Evolutionary conservation across 306 rosid species (phyloP).

Genomic region (Cajanus cajan): DNA sequence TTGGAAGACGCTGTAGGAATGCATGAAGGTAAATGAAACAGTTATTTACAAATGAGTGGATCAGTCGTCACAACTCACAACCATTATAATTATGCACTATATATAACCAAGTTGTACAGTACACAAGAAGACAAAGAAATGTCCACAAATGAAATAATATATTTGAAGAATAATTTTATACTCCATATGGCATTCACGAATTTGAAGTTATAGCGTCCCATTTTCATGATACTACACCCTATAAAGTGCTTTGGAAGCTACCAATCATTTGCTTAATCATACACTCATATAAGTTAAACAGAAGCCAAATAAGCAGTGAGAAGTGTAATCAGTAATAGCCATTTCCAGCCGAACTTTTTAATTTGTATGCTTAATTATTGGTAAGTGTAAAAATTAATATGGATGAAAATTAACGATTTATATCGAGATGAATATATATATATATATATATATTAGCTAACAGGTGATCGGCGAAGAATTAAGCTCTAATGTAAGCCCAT

Average conservation of each 20-base stretch:
- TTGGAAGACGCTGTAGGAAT: not conserved
- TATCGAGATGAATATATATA: too few species aligned
- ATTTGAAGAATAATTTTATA: not conserved
- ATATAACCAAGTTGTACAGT: not conserved
- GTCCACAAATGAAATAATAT: not conserved
- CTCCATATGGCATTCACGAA: not conserved
- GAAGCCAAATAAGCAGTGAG: not conserved
- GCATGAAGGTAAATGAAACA: constrained; percentile 6
- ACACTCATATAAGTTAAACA: not conserved
- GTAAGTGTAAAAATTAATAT: not conserved
- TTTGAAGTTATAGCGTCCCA: not conserved
- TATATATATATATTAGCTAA: too few species aligned
- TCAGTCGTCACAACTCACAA: not conserved
- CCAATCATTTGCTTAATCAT: not conserved
- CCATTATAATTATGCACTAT: not conserved
- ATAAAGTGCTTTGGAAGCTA: not conserved
- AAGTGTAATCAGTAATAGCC: not conserved
- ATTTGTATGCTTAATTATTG: not conserved
- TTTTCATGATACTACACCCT: constrained; percentile 11
- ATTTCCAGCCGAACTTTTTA: not conserved
- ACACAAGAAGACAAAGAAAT: not conserved
- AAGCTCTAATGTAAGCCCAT: not conserved
- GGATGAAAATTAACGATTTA: not conserved
- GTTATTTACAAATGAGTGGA: not conserved
- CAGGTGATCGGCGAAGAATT: not conserved